Evolutionary conservation across 2,329 filamentous ascomycete species (phyloP).

Genomic region (Aspergillaceae sp.): DNA sequence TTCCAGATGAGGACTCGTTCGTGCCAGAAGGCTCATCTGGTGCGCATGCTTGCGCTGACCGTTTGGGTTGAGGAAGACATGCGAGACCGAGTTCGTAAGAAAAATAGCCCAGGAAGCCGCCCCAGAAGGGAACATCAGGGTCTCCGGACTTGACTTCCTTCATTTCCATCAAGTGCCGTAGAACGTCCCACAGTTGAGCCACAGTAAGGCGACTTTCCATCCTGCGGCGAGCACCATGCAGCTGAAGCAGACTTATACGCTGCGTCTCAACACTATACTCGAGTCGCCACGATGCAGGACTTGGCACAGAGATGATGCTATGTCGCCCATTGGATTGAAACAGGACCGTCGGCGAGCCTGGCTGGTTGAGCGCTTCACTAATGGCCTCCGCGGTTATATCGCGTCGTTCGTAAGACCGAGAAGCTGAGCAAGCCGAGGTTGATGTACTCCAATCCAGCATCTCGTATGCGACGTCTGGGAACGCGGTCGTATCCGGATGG

Average conservation of each 20-base stretch:
- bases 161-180: conserved; percentile 33
- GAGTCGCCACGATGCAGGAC: conserved; percentile 28
- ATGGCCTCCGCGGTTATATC: conserved; percentile 23
- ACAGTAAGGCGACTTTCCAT: conserved; percentile 16
- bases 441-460: conserved; percentile 27
- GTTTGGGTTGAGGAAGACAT: conserved; percentile 41
- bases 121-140: conserved; percentile 55
- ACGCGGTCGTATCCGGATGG: conserved; percentile 6
- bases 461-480: conserved; percentile 40
- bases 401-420: conserved; percentile 15
- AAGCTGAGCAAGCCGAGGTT: conserved; percentile 17
- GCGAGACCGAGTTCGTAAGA: conserved; percentile 74
- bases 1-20: conserved; percentile 13
- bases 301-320: conserved; percentile 29
- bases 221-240: too few species aligned
- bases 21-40: conserved; percentile 7
- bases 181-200: conserved; percentile 25
- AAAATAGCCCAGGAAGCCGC: conserved; percentile 74
- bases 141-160: conserved; percentile 30
- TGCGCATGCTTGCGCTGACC: conserved; percentile 2
- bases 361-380: conserved; percentile 27
- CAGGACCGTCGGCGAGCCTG: conserved; percentile 24
- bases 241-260: too few species aligned
- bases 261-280: conserved; percentile 22
- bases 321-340: conserved; percentile 39